phyloP scores from a whole-genome alignment of 2,329 filamentous ascomycete species.

The Exophiala dermatitidis region DNA sequence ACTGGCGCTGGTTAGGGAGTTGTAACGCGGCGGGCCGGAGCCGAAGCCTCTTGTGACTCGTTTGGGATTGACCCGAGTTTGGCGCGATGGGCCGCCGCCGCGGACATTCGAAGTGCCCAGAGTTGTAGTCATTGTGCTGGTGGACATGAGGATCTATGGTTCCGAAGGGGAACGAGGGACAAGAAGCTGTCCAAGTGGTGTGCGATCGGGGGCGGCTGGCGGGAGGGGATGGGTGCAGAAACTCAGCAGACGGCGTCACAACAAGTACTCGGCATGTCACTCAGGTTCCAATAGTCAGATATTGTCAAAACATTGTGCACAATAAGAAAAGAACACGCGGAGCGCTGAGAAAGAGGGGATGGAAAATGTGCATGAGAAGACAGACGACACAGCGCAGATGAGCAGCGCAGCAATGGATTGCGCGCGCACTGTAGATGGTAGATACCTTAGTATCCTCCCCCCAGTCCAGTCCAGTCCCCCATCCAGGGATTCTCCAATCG shows the following conservation, averaged over 20 bases:
- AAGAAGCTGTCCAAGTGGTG: constrained; percentile 6
- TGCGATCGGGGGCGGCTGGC: constrained; percentile 6
- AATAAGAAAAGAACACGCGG: neutral
- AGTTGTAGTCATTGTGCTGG: constrained; percentile 23
- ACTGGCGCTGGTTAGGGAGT: constrained; percentile 29
- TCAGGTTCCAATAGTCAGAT: neutral
- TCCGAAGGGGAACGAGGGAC: constrained; percentile 1
- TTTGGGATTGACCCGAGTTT: constrained; percentile 45
- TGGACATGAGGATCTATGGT: constrained; percentile 16
- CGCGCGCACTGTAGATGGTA: no score
- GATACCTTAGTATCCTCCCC: no score
- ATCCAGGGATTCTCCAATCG: no score
- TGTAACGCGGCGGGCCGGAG: constrained; percentile 35
- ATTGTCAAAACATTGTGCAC: constrained; percentile 2
- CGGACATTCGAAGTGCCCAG: constrained; percentile 27
- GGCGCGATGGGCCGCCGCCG: constrained; percentile 30
- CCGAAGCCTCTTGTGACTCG: constrained; percentile 42
- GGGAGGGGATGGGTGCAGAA: neutral
- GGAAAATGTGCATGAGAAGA: neutral
- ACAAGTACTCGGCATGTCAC: neutral
- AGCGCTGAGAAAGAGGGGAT: neutral
- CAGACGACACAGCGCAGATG: no score
- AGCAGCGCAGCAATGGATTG: no score
- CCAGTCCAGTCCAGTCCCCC: no score
- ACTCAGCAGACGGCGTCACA: neutral